A percentile compares a stretch with the other conserved stretches of the same genome.
Evolutionary conservation across 169 alveolate genomes (phyloP).

Genomic region (Babesia sp.): DNA sequence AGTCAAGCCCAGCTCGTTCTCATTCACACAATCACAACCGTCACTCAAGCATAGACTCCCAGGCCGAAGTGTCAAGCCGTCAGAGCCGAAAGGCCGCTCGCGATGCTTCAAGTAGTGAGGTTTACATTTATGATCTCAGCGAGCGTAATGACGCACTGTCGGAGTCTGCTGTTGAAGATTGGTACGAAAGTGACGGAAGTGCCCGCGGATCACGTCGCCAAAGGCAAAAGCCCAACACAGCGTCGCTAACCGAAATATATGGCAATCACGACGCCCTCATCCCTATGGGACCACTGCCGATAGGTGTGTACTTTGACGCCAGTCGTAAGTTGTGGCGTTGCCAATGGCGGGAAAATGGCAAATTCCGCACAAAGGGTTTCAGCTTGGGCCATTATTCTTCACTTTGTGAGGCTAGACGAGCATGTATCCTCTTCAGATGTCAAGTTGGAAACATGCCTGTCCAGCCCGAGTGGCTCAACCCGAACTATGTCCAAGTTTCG

Average conservation of each 20-base stretch:
- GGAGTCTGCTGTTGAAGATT: constrained; percentile 33
- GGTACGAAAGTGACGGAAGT: constrained; percentile 65
- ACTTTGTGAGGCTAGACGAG: constrained; percentile 82
- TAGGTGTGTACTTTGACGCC: constrained; percentile 87
- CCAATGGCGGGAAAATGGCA: constrained; percentile 88
- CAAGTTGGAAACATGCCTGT: constrained; percentile 85
- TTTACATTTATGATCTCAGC: constrained; percentile 33
- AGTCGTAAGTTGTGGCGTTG: constrained; percentile 86
- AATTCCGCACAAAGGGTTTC: constrained; percentile 85
- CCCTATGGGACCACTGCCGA: constrained; percentile 85
- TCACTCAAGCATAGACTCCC: not conserved
- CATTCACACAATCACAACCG: not conserved
- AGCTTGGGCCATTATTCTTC: constrained; percentile 81
- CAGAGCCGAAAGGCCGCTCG: constrained; percentile 19
- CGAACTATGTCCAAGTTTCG: constrained; percentile 69
- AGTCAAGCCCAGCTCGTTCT: constrained; percentile 1
- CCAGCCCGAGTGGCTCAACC: constrained; percentile 83
- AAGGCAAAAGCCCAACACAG: constrained; percentile 34
- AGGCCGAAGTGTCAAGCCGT: not conserved
- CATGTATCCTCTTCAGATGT: constrained; percentile 82
- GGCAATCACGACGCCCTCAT: constrained; percentile 68
- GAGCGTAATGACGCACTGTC: constrained; percentile 35
- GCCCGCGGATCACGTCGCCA: constrained; percentile 44
- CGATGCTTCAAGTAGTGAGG: constrained; percentile 16
- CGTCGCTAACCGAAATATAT: constrained; percentile 47